Evolutionary conservation across 108 stramenopile species (phyloP).

Genomic region (Nitzschia sp.): DNA sequence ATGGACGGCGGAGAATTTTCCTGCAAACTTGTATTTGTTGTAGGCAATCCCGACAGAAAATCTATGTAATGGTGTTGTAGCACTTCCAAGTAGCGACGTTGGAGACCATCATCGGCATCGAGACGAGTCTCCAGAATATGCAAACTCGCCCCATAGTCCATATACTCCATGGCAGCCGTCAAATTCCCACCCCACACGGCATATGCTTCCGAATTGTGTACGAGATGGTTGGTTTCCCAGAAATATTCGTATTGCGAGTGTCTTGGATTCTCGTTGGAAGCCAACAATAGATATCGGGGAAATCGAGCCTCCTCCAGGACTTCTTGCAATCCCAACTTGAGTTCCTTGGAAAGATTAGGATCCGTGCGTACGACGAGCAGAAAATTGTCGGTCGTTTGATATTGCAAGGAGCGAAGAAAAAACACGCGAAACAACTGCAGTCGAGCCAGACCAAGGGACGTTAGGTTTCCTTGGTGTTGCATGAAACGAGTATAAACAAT

Average conservation of each 20-base stretch:
- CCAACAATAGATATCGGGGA: slow-evolving; percentile 33
- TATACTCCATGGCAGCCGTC: not conserved
- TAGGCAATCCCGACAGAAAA: not conserved
- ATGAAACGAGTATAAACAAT: slow-evolving; percentile 61
- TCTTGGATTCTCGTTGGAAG: slow-evolving; percentile 43
- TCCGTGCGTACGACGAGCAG: slow-evolving; percentile 50
- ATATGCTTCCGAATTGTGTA: not conserved
- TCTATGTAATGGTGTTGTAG: slow-evolving; percentile 42
- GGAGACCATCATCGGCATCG: slow-evolving; percentile 68
- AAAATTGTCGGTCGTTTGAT: slow-evolving; percentile 50
- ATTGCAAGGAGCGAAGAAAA: slow-evolving; percentile 40
- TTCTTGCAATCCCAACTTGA: too few species aligned
- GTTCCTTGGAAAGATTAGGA: slow-evolving; percentile 32
- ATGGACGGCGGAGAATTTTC: not conserved
- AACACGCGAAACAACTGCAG: slow-evolving; percentile 46
- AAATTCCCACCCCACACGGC: slow-evolving; percentile 10
- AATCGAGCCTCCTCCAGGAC: too few species aligned
- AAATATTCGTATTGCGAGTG: slow-evolving; percentile 18
- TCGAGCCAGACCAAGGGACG: slow-evolving; percentile 42
- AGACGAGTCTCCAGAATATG: slow-evolving; percentile 60
- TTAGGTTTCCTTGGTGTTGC: slow-evolving; percentile 52
- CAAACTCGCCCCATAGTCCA: not conserved
- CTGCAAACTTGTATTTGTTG: not conserved
- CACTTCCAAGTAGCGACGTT: slow-evolving; percentile 38
- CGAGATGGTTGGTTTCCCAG: not conserved